A percentile compares a stretch with the other conserved stretches of the same genome.
phyloP scores from a whole-genome alignment of 2,329 filamentous ascomycete genomes.

The Aureobasidium sp. region DNA sequence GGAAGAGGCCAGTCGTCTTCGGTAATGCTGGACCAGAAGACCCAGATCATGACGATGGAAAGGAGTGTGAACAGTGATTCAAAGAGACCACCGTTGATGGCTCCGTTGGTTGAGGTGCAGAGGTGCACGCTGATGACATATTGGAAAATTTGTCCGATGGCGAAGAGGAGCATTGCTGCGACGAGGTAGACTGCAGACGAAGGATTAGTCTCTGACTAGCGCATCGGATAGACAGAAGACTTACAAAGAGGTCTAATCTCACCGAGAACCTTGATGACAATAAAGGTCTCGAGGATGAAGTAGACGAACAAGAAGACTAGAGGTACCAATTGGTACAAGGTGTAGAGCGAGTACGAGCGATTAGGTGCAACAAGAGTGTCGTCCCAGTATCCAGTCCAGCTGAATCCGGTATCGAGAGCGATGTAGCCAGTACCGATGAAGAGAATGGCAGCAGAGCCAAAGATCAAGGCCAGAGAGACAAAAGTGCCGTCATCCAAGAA shows the following conservation, averaged over 20 bases:
- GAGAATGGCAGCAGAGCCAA: conserved; percentile 61
- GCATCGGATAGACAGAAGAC: conserved; percentile 26
- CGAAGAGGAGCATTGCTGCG: conserved; percentile 72
- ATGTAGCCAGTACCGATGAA: conserved; percentile 94
- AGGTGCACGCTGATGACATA: conserved; percentile 89
- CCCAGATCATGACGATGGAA: conserved; percentile 76
- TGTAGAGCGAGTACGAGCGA: conserved; percentile 81
- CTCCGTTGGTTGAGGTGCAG: conserved; percentile 72
- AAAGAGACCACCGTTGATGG: conserved; percentile 89
- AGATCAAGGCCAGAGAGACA: conserved; percentile 69
- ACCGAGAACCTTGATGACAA: conserved; percentile 79
- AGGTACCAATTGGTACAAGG: conserved; percentile 84
- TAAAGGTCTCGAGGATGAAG: conserved; percentile 72
- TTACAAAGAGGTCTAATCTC: conserved; percentile 82
- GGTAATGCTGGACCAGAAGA: conserved; percentile 98
- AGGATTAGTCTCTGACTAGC: conserved; percentile 16
- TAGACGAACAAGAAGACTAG: conserved; percentile 84
- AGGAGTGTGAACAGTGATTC: conserved; percentile 87
- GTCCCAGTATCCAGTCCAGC: conserved; percentile 75
- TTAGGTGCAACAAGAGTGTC: conserved; percentile 44
- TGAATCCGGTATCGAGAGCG: conserved; percentile 83
- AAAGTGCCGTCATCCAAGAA: conserved; percentile 88
- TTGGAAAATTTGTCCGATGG: conserved; percentile 90
- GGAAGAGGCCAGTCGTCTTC: conserved; percentile 91
- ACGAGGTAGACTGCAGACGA: conserved; percentile 59